Conservation (phyloP, 2,329 filamentous ascomycete species). For the Pochonia chlamydosporia region DNA sequence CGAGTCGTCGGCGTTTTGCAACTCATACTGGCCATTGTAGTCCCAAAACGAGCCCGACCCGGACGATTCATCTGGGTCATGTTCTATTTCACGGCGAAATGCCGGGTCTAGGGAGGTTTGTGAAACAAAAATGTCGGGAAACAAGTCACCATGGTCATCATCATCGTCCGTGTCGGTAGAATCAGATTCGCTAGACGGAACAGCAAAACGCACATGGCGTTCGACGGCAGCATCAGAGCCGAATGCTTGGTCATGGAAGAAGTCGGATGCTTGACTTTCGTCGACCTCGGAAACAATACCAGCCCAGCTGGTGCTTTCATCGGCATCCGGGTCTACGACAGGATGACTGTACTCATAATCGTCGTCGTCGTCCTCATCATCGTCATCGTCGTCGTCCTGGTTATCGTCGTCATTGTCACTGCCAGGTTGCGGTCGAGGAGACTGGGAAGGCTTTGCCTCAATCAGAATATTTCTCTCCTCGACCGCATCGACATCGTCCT, state of each 20-base stretch:
- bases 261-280: constrained; percentile 38
- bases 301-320: constrained; percentile 48
- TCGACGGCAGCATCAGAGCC: constrained; percentile 34
- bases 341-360: constrained; percentile 32
- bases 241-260: constrained; percentile 33
- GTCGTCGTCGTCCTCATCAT: constrained; percentile 33
- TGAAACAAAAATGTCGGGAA: constrained; percentile 73
- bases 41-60: constrained; percentile 60
- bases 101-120: constrained; percentile 67
- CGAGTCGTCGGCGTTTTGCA: constrained; percentile 25
- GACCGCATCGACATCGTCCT: constrained; percentile 69
- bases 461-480: constrained; percentile 70
- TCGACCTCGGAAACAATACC: constrained; percentile 46
- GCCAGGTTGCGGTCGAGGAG: constrained; percentile 43
- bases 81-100: constrained; percentile 69
- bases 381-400: constrained; percentile 21
- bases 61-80: constrained; percentile 55
- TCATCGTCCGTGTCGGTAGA: constrained; percentile 59
- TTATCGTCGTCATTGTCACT: constrained; percentile 11
- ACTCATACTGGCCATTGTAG: constrained; percentile 43
- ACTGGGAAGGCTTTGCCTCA: constrained; percentile 33
- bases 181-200: constrained; percentile 61
- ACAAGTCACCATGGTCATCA: constrained; percentile 58
- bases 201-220: constrained; percentile 70
- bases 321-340: constrained; percentile 30